Conservation (phyloP, 192 early-diverging fungal species). For the Backusella luteola region DNA sequence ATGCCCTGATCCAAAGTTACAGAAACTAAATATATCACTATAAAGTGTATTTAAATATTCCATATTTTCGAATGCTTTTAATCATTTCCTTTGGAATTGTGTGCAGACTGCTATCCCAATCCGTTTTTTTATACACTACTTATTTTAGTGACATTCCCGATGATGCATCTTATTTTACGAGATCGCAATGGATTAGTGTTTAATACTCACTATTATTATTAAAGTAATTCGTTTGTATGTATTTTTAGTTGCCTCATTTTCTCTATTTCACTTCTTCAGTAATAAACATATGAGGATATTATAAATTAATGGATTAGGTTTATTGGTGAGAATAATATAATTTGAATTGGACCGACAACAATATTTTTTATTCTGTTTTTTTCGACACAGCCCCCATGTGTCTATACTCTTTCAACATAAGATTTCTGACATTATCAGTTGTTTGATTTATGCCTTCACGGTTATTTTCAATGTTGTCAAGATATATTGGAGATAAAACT, state of each 20-base stretch:
- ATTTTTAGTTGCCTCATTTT: too few relatives aligned
- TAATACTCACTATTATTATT: background rate
- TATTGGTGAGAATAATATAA: background rate
- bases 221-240: too few relatives aligned
- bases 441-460: background rate
- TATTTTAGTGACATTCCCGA: background rate
- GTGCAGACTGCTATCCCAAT: slow-evolving; percentile 44
- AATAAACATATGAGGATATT: too few relatives aligned
- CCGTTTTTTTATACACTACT: slow-evolving; percentile 40
- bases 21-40: background rate
- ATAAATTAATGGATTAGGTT: background rate
- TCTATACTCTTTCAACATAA: background rate
- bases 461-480: background rate
- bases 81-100: slow-evolving; percentile 48
- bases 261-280: too few relatives aligned
- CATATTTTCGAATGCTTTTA: slow-evolving; percentile 42
- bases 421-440: background rate
- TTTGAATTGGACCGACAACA: background rate
- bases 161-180: slow-evolving; percentile 6
- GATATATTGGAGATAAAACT: background rate
- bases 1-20: background rate
- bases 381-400: background rate
- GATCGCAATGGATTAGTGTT: slow-evolving; percentile 24
- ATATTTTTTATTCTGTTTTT: background rate
- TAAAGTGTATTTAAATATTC: slow-evolving; percentile 49